These are phyloP conservation scores for Talaromyces proteolyticus DNA, from an alignment of 495 filamentous ascomycete species.

Conservation along the genomic window DNA sequence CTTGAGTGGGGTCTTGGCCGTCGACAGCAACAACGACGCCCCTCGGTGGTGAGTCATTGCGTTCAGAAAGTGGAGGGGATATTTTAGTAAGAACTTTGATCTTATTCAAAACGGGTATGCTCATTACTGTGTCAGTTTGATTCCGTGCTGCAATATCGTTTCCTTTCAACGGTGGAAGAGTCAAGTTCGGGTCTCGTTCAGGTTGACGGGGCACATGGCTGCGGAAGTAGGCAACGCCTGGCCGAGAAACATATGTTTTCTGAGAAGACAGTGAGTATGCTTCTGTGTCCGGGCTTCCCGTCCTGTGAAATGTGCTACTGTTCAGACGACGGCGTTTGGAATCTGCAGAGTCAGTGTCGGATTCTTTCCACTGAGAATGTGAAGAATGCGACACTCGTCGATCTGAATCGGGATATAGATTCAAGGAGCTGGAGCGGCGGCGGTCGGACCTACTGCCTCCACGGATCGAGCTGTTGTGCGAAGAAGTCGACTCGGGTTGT, in stretches of 20 bases:
- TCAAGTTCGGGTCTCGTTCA: conserved; percentile 42
- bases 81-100: conserved; percentile 63
- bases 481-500: background rate
- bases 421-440: background rate
- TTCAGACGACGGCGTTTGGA: conserved; percentile 8
- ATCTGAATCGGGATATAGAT: conserved; percentile 1
- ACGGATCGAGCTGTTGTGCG: background rate
- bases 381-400: background rate
- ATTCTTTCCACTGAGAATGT: conserved; percentile 7
- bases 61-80: conserved; percentile 55
- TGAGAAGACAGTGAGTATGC: conserved; percentile 25
- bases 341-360: background rate
- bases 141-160: conserved; percentile 18
- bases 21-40: conserved; percentile 83
- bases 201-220: too few relatives aligned
- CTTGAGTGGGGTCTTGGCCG: conserved; percentile 51
- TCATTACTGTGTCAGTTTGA: conserved; percentile 57
- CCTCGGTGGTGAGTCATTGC: conserved; percentile 27
- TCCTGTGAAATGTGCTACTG: background rate
- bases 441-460: background rate
- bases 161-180: conserved; percentile 57
- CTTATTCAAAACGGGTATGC: conserved; percentile 64
- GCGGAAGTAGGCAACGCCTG: conserved; percentile 23
- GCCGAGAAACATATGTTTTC: conserved; percentile 19
- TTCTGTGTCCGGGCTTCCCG: conserved; percentile 22